A percentile compares a stretch with the other conserved stretches of the same genome.
phyloP scores from a whole-genome alignment of 2,329 filamentous ascomycete genomes.

The Hymenoscyphus repandus region DNA sequence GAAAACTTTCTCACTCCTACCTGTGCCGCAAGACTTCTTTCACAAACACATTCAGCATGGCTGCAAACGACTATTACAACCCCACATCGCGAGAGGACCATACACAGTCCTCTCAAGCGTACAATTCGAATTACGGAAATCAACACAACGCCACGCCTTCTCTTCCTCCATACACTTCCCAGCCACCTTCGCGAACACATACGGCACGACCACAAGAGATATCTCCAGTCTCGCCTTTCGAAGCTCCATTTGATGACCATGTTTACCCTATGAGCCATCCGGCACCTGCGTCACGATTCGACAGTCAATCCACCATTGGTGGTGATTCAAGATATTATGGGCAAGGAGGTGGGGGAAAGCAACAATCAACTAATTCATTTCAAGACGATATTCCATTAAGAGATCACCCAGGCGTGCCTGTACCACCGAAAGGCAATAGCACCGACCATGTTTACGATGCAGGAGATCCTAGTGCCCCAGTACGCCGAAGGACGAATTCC shows the following conservation, averaged over 20 bases:
- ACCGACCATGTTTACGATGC: constrained; percentile 61
- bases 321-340: constrained; percentile 57
- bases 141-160: constrained; percentile 13
- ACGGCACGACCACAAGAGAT: constrained; percentile 13
- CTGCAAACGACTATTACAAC: constrained; percentile 29
- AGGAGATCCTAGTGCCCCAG: constrained; percentile 30
- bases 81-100: constrained; percentile 16
- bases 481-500: constrained; percentile 11
- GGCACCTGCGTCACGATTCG: constrained; percentile 18
- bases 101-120: constrained; percentile 7
- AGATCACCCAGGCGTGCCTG: constrained; percentile 38
- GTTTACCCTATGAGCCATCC: constrained; percentile 49
- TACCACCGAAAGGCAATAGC: constrained; percentile 22
- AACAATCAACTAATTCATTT: constrained; percentile 31
- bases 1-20: too few species aligned
- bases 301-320: constrained; percentile 35
- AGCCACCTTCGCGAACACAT: constrained; percentile 19
- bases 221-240: constrained; percentile 50
- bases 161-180: constrained; percentile 24
- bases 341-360: constrained; percentile 34
- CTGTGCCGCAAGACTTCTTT: too few species aligned
- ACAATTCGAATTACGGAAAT: constrained; percentile 12
- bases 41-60: constrained; percentile 16
- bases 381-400: constrained; percentile 54
- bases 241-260: constrained; percentile 63